phyloP scores from a whole-genome alignment of 345 rosid genomes.

The Sonneratia alba region DNA sequence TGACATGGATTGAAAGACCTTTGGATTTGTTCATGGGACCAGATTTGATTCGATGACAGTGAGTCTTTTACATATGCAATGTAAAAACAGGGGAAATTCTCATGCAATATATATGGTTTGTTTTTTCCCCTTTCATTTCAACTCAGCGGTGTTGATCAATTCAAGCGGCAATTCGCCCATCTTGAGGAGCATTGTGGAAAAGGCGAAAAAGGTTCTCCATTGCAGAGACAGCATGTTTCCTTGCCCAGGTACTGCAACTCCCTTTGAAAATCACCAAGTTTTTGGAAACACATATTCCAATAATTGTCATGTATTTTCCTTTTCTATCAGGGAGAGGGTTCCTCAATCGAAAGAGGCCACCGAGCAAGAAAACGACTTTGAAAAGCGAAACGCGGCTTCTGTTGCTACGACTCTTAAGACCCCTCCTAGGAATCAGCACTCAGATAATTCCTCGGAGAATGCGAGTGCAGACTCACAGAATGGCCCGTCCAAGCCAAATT shows the following conservation, averaged over 20 bases:
- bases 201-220: slow-evolving; percentile 75
- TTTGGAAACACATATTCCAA: background rate
- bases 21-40: background rate
- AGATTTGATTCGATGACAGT: background rate
- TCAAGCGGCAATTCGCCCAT: slow-evolving; percentile 96
- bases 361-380: slow-evolving; percentile 21
- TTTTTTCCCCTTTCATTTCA: slow-evolving; percentile 5
- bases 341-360: slow-evolving; percentile 45
- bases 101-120: background rate
- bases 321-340: slow-evolving; percentile 65
- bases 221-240: slow-evolving; percentile 86
- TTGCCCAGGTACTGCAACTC: slow-evolving; percentile 57
- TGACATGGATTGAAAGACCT: background rate
- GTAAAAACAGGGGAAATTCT: background rate
- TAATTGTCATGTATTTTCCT: slow-evolving; percentile 1
- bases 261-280: background rate
- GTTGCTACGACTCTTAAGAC: no score
- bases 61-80: background rate
- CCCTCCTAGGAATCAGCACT: background rate
- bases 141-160: slow-evolving; percentile 91
- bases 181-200: slow-evolving; percentile 80
- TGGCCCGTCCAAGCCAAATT: no score
- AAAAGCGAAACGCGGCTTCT: slow-evolving; percentile 27
- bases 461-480: no score
- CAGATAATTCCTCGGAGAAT: no score